Conservation (phyloP, 768 basidiomycete genomes). For the Daedalea quercina region DNA sequence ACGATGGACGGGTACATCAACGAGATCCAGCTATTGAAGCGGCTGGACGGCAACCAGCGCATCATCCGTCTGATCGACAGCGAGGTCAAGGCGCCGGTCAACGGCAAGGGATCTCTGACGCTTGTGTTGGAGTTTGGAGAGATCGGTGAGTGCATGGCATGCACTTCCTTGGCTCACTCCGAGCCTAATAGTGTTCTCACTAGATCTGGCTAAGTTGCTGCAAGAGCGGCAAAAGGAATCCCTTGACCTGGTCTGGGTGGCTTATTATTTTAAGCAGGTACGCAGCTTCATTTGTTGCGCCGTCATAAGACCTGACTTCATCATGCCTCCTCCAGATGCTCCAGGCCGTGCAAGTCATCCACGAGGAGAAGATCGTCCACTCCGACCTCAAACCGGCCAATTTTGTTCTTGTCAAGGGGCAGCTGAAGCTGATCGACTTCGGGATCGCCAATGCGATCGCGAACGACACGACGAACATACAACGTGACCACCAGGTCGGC, state of each 20-base stretch:
- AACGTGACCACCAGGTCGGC: slow-evolving; percentile 94
- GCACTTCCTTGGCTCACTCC: not conserved
- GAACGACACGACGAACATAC: slow-evolving; percentile 97
- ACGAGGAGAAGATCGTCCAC: slow-evolving; percentile 98
- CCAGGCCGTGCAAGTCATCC: slow-evolving; percentile 96
- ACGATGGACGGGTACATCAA: slow-evolving; percentile 93
- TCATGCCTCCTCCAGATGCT: slow-evolving; percentile 65
- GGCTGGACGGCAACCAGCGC: slow-evolving; percentile 88
- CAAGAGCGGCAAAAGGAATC: slow-evolving; percentile 80
- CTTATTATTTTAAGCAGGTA: slow-evolving; percentile 97
- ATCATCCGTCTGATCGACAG: slow-evolving; percentile 91
- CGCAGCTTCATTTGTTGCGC: too few species aligned
- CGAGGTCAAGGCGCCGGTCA: slow-evolving; percentile 72
- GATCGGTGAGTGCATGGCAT: slow-evolving; percentile 34
- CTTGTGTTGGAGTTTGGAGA: slow-evolving; percentile 98
- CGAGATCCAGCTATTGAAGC: slow-evolving; percentile 88
- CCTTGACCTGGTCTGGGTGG: slow-evolving; percentile 89
- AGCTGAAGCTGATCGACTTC: slow-evolving; percentile 96
- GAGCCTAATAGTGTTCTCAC: not conserved
- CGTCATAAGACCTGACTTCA: too few species aligned
- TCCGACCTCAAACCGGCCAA: slow-evolving; percentile 98
- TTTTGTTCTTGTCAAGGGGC: slow-evolving; percentile 92
- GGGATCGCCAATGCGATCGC: slow-evolving; percentile 99
- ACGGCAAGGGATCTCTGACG: slow-evolving; percentile 68
- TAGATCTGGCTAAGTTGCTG: slow-evolving; percentile 76